A percentile compares a stretch with the other conserved stretches of the same genome.
These are phyloP conservation scores for Penium margaritaceum DNA, from an alignment of 139 green algal genomes.

Conservation along the genomic window DNA sequence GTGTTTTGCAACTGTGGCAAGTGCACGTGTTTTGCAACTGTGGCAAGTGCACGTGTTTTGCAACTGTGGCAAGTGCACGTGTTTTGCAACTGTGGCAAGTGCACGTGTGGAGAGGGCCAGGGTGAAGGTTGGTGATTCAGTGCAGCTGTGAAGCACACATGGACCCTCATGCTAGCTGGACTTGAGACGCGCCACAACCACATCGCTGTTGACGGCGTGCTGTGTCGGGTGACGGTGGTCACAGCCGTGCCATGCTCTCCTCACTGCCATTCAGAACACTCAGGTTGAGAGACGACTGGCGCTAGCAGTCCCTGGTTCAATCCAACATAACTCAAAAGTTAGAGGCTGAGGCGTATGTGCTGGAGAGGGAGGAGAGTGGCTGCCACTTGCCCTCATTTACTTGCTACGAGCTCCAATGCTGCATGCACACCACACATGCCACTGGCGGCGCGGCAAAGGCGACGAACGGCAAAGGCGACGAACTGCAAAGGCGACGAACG, in stretches of 20 bases:
- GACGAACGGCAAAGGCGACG: not conserved
- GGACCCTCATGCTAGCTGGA: conserved; percentile 73
- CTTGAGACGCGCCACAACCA: conserved; percentile 94
- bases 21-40: too few species aligned
- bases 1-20: too few species aligned
- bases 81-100: conserved; percentile 91
- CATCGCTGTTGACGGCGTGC: too few species aligned
- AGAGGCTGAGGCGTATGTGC: conserved; percentile 76
- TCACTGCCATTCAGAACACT: conserved; percentile 27
- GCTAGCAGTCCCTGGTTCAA: conserved; percentile 69
- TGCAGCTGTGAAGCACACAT: conserved; percentile 73
- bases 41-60: too few species aligned
- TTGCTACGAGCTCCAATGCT: conserved; percentile 86
- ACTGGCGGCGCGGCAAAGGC: conserved; percentile 62
- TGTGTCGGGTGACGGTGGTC: conserved; percentile 53
- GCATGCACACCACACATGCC: conserved; percentile 89
- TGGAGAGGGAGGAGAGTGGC: conserved; percentile 92
- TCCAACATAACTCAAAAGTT: conserved; percentile 74
- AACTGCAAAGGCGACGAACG: conserved; percentile 19
- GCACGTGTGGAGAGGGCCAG: conserved; percentile 70
- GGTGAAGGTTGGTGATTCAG: conserved; percentile 64
- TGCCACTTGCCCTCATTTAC: conserved; percentile 91
- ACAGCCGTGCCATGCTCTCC: conserved; percentile 29
- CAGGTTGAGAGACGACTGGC: conserved; percentile 47
- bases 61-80: too few species aligned